Conservation (phyloP, 1,284 basidiomycete species). For the Chalciporus sp. region DNA sequence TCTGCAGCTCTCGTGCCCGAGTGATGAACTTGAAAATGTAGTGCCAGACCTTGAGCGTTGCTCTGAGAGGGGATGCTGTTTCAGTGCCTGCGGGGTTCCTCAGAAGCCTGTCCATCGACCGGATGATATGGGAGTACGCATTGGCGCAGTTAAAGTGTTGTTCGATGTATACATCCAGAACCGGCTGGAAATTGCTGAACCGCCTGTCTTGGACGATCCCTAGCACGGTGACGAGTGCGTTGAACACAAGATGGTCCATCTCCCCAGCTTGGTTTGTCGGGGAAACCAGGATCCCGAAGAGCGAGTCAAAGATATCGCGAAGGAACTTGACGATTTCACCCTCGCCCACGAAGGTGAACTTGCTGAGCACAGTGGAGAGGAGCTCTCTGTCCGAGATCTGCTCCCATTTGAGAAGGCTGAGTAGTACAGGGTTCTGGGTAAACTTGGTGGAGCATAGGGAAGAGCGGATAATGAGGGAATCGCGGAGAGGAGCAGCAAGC, state of each 20-base stretch:
- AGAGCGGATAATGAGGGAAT: slow-evolving; percentile 82
- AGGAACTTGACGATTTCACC: slow-evolving; percentile 96
- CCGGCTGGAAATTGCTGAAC: slow-evolving; percentile 95
- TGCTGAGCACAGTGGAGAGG: slow-evolving; percentile 74
- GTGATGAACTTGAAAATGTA: slow-evolving; percentile 95
- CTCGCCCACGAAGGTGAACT: slow-evolving; percentile 92
- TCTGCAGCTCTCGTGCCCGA: slow-evolving; percentile 85
- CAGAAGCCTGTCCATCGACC: slow-evolving; percentile 85
- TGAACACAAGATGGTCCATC: slow-evolving; percentile 88
- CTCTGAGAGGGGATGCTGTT: slow-evolving; percentile 77
- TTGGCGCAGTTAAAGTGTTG: slow-evolving; percentile 82
- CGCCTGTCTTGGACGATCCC: slow-evolving; percentile 91
- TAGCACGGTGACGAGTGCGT: slow-evolving; percentile 87
- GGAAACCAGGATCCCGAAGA: slow-evolving; percentile 89
- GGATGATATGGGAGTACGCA: slow-evolving; percentile 81
- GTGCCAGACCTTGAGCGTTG: slow-evolving; percentile 95
- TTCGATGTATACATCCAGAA: slow-evolving; percentile 92
- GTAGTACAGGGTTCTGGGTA: slow-evolving; percentile 89
- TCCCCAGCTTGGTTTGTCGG: slow-evolving; percentile 74
- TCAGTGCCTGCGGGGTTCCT: slow-evolving; percentile 74
- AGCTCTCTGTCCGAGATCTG: slow-evolving; percentile 64
- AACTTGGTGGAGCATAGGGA: slow-evolving; percentile 92
- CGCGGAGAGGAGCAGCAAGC: slow-evolving; percentile 69
- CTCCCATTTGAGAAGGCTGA: slow-evolving; percentile 88
- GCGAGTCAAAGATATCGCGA: slow-evolving; percentile 88